Evolutionary conservation across 345 rosid genomes (phyloP), one percentile per base, ranked within the genome.

Genomic region (Iberis pinnata): DNA sequence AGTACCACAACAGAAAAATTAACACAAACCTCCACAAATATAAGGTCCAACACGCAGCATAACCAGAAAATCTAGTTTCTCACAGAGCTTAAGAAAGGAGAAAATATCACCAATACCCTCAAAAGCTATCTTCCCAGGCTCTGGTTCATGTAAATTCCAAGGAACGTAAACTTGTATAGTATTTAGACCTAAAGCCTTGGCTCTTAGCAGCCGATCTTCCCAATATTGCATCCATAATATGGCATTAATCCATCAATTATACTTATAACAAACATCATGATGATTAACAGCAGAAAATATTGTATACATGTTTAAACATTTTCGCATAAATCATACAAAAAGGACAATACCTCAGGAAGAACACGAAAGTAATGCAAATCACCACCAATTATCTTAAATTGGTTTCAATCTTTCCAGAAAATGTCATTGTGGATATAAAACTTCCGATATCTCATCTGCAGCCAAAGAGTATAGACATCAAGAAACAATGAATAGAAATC

Each of bases 131-230:
- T 80, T 56, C 33, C 81, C 89, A 3, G 81, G 89, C 72, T 70
- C 74, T n/a, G 98, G 96, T 65, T 90, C 92, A 67, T 90, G 98
- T 35, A 90, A 71, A 75, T 90, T 90, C 96, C 98, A 90, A 40
- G 96, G 95, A 64, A 84, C 87, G 66, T 90, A 90, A 25, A 77
- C 68, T 78, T 90, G 98, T 52, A 90, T 80, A 24, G 92, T 71
- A 71, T 87, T 90, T 67, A 90, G 65, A 12, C 96, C 96, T 80
- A 90, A 48, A 55, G 95, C 83, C 75, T 84, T 87, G 31, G 87
- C 96, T 76, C 79, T 81, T 52, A 84, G 49, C 58, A 90, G 77
- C 60, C 95, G 81, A 71, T 87, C 92, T 70, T 87, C 89, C 98
- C 95, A 87, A 58, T 80, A 80, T 95, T 90, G 70, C 73, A 71